Evolutionary conservation across 768 basidiomycete species (phyloP), one percentile per base, ranked within the genome.

Genomic region (Neoboletus brunneissimus): DNA sequence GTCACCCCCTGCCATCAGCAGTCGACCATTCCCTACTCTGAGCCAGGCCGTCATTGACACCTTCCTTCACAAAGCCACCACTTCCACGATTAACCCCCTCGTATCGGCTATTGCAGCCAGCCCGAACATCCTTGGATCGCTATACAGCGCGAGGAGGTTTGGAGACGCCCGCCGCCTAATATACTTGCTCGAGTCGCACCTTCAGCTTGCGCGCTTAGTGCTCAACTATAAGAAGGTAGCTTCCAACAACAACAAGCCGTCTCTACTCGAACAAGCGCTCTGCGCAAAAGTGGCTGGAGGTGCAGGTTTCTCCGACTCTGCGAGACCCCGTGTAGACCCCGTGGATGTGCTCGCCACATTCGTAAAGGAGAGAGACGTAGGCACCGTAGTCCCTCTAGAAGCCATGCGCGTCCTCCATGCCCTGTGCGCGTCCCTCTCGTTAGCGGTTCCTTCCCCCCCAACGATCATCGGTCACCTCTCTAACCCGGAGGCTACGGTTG

Each of bases 61-160:
- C 0, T 79, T 96, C 48, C 75, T 97, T 16, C 79, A 81, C 70
- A 85, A 86, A 59, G 87, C 91, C 1, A 86, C 89, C 7, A 84
- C 85, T 2, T 87, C 91, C 0, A 88, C 89, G 1, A 87, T 96
- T 60, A 86, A 84, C 55, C 94, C 94, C 0, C 76, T 96, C 31
- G 79, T 94, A 47, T 81, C 87, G 0, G 78, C 84, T 32, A 79
- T 97, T 55, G 81, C 84, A 12, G 77, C 82, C 1, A 87, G 85
- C 13, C 76, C 77, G 10, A 79, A 81, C 22, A 74, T 89, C 43
- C 75, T 91, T 27, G 72, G 76, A 38, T 79, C 80, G 41, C 75
- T 95, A 22, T 83, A 86, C 61, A 71, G 76, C 8, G 76, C 87
- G 2, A 80, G 88, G 35, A 81, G 89, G 27, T 82, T 80, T 57